Percentiles rank a stretch among this genome's conserved stretches.
Conservation (phyloP, 805 yeast species). For the Saccharomycopsis babjevae region DNA sequence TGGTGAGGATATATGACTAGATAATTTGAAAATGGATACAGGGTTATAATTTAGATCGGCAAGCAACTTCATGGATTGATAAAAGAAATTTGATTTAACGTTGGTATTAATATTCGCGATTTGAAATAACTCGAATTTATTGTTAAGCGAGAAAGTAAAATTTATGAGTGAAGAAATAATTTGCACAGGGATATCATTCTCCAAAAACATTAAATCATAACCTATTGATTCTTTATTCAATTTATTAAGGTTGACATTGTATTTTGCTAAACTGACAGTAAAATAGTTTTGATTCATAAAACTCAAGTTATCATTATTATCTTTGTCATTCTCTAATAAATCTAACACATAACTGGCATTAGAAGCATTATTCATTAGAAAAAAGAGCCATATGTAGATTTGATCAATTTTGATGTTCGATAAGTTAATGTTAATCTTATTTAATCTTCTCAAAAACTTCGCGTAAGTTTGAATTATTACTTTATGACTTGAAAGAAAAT, state of each 20-base stretch:
- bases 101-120: conserved; percentile 31
- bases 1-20: conserved; percentile 35
- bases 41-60: conserved; percentile 1
- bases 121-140: conserved; percentile 23
- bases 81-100: conserved; percentile 31
- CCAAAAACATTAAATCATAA: conserved; percentile 32
- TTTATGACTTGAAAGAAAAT: conserved; percentile 2
- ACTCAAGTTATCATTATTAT: not conserved
- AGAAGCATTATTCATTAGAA: not conserved
- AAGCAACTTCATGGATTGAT: conserved; percentile 25
- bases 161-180: conserved; percentile 30
- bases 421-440: conserved; percentile 20
- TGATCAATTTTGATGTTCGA: conserved; percentile 22
- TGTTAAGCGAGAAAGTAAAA: conserved; percentile 21
- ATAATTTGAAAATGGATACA: conserved; percentile 27
- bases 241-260: conserved; percentile 23
- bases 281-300: conserved; percentile 12
- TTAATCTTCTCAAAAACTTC: conserved; percentile 16
- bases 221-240: conserved; percentile 33
- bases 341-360: not conserved
- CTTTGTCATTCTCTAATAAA: not conserved
- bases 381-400: conserved; percentile 21
- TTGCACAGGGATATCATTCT: conserved; percentile 35
- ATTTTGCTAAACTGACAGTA: conserved; percentile 16
- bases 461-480: not conserved